phyloP scores from a whole-genome alignment of 371 early-diverging fungal genomes.

The Syncephalis plumigaleata region DNA sequence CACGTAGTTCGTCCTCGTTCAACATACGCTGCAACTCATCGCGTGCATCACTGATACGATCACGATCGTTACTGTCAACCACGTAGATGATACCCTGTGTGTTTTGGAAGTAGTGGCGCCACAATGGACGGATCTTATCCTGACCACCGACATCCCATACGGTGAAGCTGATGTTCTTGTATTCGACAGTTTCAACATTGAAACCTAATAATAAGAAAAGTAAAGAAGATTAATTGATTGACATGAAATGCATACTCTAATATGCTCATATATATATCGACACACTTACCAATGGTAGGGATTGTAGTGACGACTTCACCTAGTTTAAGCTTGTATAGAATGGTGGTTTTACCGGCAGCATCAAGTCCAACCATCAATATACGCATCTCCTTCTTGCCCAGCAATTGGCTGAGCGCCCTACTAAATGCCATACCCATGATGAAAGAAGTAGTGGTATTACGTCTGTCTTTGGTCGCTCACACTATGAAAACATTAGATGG shows the following conservation, averaged over 20 bases:
- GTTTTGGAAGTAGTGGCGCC: conserved; percentile 82
- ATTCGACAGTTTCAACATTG: conserved; percentile 94
- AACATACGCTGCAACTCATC: conserved; percentile 78
- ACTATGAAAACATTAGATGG: too few species aligned
- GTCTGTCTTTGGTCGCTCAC: too few species aligned
- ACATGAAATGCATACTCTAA: too few species aligned
- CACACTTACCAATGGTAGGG: conserved; percentile 76
- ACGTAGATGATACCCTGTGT: conserved; percentile 91
- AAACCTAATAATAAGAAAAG: conserved; percentile 49
- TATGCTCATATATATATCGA: neutral
- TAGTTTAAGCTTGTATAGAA: conserved; percentile 74
- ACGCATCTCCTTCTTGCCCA: conserved; percentile 68
- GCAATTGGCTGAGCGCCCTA: too few species aligned
- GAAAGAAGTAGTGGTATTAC: too few species aligned
- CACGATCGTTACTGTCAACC: conserved; percentile 85
- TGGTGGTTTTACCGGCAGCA: conserved; percentile 90
- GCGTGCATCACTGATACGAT: conserved; percentile 76
- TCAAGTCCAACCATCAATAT: conserved; percentile 89
- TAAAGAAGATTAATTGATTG: neutral
- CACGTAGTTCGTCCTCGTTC: conserved; percentile 74
- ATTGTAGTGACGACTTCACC: conserved; percentile 97
- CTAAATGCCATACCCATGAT: too few species aligned
- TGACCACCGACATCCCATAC: conserved; percentile 98
- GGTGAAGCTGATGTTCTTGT: conserved; percentile 92
- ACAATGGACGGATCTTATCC: conserved; percentile 87